Percentiles rank a stretch among this genome's conserved stretches.
Evolutionary conservation across 2,329 filamentous ascomycete genomes (phyloP).

Genomic region (Ceratocystis cacaofunesta): DNA sequence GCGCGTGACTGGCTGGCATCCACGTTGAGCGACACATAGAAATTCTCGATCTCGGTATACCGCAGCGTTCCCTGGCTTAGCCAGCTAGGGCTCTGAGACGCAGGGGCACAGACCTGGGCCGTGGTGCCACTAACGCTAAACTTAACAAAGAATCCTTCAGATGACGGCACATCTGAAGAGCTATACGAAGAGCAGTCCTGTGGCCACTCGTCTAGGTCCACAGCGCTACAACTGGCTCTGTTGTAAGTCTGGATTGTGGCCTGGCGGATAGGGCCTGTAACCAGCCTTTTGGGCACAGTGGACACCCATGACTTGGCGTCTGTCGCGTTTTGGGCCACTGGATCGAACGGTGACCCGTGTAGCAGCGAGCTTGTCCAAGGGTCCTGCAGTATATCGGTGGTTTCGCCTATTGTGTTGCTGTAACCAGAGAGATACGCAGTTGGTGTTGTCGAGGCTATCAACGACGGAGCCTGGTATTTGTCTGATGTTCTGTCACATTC

Average conservation of each 20-base stretch:
- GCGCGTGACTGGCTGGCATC: neutral
- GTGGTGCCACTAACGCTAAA: conserved; percentile 3
- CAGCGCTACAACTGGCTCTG: conserved; percentile 1
- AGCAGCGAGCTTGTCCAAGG: conserved; percentile 10
- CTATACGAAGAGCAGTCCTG: conserved; percentile 9
- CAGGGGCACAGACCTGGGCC: conserved; percentile 12
- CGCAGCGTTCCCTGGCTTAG: conserved; percentile 1
- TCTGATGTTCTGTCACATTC: conserved; percentile 8
- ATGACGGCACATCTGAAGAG: conserved; percentile 6
- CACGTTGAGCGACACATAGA: conserved; percentile 10
- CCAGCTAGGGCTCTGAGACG: conserved; percentile 4
- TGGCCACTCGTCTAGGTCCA: conserved; percentile 5
- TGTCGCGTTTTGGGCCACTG: conserved; percentile 9
- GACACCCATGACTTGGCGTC: conserved; percentile 14
- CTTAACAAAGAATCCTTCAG: conserved; percentile 2
- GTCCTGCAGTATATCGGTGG: neutral
- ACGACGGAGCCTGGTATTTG: conserved; percentile 3
- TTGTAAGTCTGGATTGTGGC: conserved; percentile 13
- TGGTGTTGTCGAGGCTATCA: conserved; percentile 14
- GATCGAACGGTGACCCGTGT: conserved; percentile 9
- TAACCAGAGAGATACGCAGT: conserved; percentile 14
- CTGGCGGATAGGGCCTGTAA: conserved; percentile 12
- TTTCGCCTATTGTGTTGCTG: conserved; percentile 9
- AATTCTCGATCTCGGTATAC: conserved; percentile 5
- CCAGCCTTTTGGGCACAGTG: conserved; percentile 5